phyloP scores from a whole-genome alignment of 2,329 filamentous ascomycete species.

The Pleurostoma richardsiae region DNA sequence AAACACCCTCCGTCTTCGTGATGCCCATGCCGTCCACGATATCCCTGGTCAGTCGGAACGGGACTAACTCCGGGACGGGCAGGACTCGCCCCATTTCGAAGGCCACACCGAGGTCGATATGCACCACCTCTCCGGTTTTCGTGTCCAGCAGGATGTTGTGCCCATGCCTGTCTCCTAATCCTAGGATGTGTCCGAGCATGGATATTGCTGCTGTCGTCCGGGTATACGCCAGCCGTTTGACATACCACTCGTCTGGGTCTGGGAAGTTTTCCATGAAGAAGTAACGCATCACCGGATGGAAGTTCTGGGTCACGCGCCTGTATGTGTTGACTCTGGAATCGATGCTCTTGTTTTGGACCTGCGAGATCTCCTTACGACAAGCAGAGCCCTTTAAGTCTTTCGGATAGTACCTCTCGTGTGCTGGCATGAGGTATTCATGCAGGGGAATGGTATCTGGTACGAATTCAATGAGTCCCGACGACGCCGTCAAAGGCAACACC shows the following conservation, averaged over 20 bases:
- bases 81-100: conserved; percentile 97
- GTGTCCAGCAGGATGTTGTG: conserved; percentile 95
- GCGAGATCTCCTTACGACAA: conserved; percentile 75
- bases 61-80: conserved; percentile 90
- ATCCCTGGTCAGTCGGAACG: conserved; percentile 90
- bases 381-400: conserved; percentile 71
- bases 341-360: conserved; percentile 63
- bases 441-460: conserved; percentile 89
- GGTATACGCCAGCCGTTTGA: conserved; percentile 82
- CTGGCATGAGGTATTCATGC: conserved; percentile 86
- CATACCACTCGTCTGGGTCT: conserved; percentile 95
- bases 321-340: conserved; percentile 71
- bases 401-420: conserved; percentile 82
- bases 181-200: conserved; percentile 88
- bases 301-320: conserved; percentile 71
- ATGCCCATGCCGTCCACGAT: conserved; percentile 97
- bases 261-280: conserved; percentile 96
- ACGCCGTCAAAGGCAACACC: conserved; percentile 80
- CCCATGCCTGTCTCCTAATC: conserved; percentile 88
- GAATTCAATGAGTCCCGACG: conserved; percentile 92
- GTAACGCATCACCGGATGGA: conserved; percentile 90
- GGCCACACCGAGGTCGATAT: conserved; percentile 94
- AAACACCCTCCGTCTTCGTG: conserved; percentile 91
- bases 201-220: conserved; percentile 91
- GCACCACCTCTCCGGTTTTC: conserved; percentile 86